phyloP scores from a whole-genome alignment of 495 filamentous ascomycete species.

The Penicillium parvum region DNA sequence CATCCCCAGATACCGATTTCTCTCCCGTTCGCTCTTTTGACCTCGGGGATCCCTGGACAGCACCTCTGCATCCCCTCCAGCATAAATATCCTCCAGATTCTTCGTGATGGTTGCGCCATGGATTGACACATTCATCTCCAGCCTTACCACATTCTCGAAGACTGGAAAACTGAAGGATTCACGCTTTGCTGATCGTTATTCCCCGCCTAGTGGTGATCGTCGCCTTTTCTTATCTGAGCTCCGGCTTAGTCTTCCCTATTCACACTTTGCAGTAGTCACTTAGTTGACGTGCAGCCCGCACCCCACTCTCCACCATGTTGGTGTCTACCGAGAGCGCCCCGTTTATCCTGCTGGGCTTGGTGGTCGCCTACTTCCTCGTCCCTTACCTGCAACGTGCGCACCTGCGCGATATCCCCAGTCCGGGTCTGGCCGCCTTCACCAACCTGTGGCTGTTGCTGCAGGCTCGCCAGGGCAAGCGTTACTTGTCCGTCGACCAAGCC shows the following conservation, averaged over 20 bases:
- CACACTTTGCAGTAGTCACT: background rate
- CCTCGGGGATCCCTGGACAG: conserved; percentile 28
- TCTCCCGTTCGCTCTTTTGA: conserved; percentile 21
- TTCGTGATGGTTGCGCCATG: background rate
- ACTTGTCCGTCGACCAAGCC: conserved; percentile 59
- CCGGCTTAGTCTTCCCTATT: background rate
- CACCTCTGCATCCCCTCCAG: background rate
- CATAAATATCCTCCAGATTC: conserved; percentile 11
- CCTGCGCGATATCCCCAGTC: conserved; percentile 62
- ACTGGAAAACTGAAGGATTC: too few species aligned
- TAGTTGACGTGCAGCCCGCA: background rate
- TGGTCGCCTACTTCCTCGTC: conserved; percentile 59
- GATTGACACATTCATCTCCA: conserved; percentile 7
- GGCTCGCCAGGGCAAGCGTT: conserved; percentile 62
- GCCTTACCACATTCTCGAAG: too few species aligned
- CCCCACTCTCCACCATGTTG: conserved; percentile 25
- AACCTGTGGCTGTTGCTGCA: conserved; percentile 77
- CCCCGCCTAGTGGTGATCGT: background rate
- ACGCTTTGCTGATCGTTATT: background rate
- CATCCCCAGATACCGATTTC: conserved; percentile 31
- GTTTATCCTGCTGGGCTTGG: conserved; percentile 50
- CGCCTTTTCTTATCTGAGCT: conserved; percentile 3
- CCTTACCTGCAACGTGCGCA: conserved; percentile 64
- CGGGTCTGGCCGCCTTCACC: conserved; percentile 62
- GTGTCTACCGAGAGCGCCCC: conserved; percentile 53